A percentile compares a stretch with the other conserved stretches of the same genome.
These are phyloP conservation scores for Rhizophagus prolifer DNA, from an alignment of 192 early-diverging fungal genomes.

Conservation along the genomic window DNA sequence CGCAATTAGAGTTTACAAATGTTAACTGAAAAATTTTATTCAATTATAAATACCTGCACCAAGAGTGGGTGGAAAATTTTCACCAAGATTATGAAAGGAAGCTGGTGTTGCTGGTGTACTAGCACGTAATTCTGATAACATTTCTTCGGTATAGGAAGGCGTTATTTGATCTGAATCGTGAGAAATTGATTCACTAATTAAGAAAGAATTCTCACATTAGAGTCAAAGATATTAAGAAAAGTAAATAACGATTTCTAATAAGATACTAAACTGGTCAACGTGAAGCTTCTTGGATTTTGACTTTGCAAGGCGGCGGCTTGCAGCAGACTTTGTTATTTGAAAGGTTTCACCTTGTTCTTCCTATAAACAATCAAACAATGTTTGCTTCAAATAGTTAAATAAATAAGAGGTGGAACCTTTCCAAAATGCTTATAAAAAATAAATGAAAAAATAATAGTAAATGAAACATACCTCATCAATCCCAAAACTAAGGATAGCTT, in stretches of 20 bases:
- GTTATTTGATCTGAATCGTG: constrained; percentile 14
- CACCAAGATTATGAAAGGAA: constrained; percentile 8
- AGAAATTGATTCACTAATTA: constrained; percentile 15
- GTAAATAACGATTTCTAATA: neutral
- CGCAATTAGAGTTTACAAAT: neutral
- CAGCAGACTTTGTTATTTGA: constrained; percentile 9
- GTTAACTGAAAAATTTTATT: neutral
- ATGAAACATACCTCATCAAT: constrained; percentile 13
- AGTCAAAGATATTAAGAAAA: neutral
- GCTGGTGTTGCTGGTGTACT: constrained; percentile 13
- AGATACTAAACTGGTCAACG: constrained; percentile 15
- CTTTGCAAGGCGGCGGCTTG: neutral
- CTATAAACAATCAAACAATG: neutral
- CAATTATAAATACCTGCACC: neutral
- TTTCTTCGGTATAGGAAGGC: constrained; percentile 25
- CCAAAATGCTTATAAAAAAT: neutral
- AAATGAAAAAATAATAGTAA: neutral
- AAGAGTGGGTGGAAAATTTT: constrained; percentile 7
- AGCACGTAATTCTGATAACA: constrained; percentile 15
- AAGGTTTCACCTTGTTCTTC: constrained; percentile 23
- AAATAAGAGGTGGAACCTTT: neutral
- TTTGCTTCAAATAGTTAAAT: neutral
- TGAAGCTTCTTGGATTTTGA: constrained; percentile 15
- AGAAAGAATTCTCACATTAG: neutral
- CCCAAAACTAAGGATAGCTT: constrained; percentile 6